These are phyloP conservation scores for Silene conica DNA, from an alignment of 148 eudicot species.

Conservation along the genomic window DNA sequence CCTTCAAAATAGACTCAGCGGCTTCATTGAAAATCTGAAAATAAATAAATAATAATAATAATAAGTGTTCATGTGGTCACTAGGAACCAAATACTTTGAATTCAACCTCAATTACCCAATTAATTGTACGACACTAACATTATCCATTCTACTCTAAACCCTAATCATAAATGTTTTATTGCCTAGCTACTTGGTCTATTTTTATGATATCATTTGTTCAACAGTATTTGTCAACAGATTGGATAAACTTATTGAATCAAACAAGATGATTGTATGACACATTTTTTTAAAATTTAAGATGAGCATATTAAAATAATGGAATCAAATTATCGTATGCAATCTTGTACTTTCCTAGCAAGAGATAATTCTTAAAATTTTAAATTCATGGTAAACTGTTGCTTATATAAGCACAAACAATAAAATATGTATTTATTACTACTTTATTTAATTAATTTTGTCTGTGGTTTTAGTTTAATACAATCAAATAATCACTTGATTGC, in stretches of 20 bases:
- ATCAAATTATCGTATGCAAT: conserved; percentile 11
- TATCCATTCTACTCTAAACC: too few species aligned
- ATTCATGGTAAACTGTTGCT: background rate
- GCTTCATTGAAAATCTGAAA: too few species aligned
- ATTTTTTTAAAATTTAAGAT: background rate
- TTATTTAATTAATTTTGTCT: background rate
- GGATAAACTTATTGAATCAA: background rate
- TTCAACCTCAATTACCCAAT: too few species aligned
- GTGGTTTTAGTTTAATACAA: background rate
- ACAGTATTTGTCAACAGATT: background rate
- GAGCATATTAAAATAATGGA: background rate
- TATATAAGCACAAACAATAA: background rate
- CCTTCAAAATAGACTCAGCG: too few species aligned
- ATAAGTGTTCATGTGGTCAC: too few species aligned
- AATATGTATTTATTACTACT: background rate
- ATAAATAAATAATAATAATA: too few species aligned
- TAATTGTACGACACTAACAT: too few species aligned
- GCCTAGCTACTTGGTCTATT: too few species aligned
- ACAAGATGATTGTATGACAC: background rate
- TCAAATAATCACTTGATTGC: background rate
- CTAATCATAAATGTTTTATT: too few species aligned
- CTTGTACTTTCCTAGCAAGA: background rate
- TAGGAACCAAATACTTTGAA: too few species aligned
- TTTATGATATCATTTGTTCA: background rate
- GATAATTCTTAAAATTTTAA: background rate